These are phyloP conservation scores for Lichtheimia ornata DNA, from an alignment of 371 early-diverging fungal species.

Conservation along the genomic window DNA sequence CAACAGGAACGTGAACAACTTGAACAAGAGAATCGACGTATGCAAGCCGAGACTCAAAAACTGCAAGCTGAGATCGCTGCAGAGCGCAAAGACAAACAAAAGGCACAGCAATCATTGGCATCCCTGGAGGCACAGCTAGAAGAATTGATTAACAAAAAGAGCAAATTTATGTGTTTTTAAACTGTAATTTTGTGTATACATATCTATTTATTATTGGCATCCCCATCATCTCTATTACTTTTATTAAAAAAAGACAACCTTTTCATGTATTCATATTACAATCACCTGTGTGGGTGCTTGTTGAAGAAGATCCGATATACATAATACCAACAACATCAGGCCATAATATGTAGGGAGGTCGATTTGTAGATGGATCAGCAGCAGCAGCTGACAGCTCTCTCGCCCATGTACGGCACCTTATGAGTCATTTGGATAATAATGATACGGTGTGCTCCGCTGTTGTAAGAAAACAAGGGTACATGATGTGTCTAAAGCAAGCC, in stretches of 20 bases:
- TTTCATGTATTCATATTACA: too few species aligned
- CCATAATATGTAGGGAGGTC: too few species aligned
- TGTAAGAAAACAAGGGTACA: too few species aligned
- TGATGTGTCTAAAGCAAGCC: too few species aligned
- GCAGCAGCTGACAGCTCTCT: not conserved
- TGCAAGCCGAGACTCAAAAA: constrained; percentile 15
- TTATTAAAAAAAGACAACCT: too few species aligned
- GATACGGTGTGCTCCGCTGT: too few species aligned
- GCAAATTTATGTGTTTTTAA: constrained; percentile 42
- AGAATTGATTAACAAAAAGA: constrained; percentile 32
- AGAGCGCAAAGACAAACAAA: constrained; percentile 24
- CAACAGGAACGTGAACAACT: not conserved
- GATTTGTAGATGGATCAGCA: too few species aligned
- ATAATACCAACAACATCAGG: too few species aligned
- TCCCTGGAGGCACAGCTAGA: constrained; percentile 31
- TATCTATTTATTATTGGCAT: too few species aligned
- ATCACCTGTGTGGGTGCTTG: too few species aligned
- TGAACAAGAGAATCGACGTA: not conserved
- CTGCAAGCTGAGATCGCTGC: constrained; percentile 16
- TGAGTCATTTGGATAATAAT: not conserved
- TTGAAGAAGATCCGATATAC: too few species aligned
- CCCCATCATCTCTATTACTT: too few species aligned
- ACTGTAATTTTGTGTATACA: not conserved
- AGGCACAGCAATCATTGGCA: constrained; percentile 26
- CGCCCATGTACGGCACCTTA: not conserved